Conservation (phyloP, 495 filamentous ascomycete genomes). For the Peziza echinospora region DNA sequence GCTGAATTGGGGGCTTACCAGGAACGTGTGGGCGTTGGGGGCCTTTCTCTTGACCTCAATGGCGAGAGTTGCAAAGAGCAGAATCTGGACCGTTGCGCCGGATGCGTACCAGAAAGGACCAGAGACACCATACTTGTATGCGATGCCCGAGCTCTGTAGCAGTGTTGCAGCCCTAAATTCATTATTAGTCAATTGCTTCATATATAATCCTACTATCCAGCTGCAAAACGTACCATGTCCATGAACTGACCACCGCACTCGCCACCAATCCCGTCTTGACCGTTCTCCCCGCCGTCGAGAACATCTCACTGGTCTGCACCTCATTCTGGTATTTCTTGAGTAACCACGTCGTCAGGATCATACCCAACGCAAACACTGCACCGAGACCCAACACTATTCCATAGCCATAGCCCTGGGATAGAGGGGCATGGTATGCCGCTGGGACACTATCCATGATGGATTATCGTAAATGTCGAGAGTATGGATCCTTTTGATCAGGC, state of each 20-base stretch:
- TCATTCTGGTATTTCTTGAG: conserved; percentile 78
- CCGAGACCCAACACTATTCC: conserved; percentile 62
- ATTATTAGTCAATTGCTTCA: neutral
- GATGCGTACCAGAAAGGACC: conserved; percentile 63
- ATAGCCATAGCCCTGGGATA: conserved; percentile 56
- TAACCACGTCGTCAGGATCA: conserved; percentile 63
- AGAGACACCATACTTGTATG: conserved; percentile 80
- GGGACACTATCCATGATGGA: conserved; percentile 9
- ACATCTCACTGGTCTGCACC: conserved; percentile 92
- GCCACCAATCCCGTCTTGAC: conserved; percentile 92
- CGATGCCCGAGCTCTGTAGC: conserved; percentile 66
- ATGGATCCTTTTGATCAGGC: too few relatives aligned
- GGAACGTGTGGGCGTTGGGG: conserved; percentile 71
- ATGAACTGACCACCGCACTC: conserved; percentile 81
- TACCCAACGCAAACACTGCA: conserved; percentile 52
- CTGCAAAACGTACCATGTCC: conserved; percentile 54
- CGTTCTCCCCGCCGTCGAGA: conserved; percentile 79
- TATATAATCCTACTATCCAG: neutral
- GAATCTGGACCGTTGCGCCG: conserved; percentile 48
- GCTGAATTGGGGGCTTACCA: too few relatives aligned
- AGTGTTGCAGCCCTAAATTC: conserved; percentile 40
- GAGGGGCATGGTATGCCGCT: conserved; percentile 23
- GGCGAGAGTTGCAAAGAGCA: conserved; percentile 80
- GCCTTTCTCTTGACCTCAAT: conserved; percentile 81
- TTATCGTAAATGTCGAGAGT: too few relatives aligned